These are phyloP conservation scores for Pseudoscleropodium purum DNA, from an alignment of 225 moss, liverwort and hornwort genomes.

Conservation along the genomic window DNA sequence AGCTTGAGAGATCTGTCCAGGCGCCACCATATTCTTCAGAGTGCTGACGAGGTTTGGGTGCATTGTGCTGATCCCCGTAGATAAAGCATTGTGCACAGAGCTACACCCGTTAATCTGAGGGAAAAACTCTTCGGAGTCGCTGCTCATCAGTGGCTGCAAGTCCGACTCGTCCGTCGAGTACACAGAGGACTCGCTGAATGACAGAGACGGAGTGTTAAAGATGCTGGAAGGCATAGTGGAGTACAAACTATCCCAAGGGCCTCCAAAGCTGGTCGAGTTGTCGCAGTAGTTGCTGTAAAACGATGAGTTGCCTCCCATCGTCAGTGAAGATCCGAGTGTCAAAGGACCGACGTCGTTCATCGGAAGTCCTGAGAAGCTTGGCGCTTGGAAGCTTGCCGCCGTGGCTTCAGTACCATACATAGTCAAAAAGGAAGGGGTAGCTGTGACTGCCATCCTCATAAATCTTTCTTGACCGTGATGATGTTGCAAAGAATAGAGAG, in stretches of 20 bases:
- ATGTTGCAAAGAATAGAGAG: slow-evolving; percentile 4
- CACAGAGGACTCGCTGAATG: slow-evolving; percentile 25
- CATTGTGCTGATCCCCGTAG: slow-evolving; percentile 39
- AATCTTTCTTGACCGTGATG: background rate
- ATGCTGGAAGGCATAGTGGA: background rate
- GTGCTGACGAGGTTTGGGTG: slow-evolving; percentile 87
- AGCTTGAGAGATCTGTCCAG: background rate
- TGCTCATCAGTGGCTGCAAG: slow-evolving; percentile 5
- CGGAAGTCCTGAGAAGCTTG: slow-evolving; percentile 2
- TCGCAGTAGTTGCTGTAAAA: slow-evolving; percentile 16
- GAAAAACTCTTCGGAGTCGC: slow-evolving; percentile 31
- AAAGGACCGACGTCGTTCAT: slow-evolving; percentile 3
- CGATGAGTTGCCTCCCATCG: background rate
- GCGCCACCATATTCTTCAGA: slow-evolving; percentile 54
- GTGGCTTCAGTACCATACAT: slow-evolving; percentile 3
- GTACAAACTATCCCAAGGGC: slow-evolving; percentile 23
- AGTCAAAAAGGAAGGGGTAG: slow-evolving; percentile 14
- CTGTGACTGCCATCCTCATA: slow-evolving; percentile 34
- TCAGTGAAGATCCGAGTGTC: slow-evolving; percentile 11
- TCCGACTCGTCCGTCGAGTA: slow-evolving; percentile 25
- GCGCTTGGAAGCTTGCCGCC: background rate
- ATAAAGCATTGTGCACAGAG: background rate
- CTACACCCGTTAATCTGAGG: slow-evolving; percentile 28
- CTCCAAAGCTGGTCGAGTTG: background rate
- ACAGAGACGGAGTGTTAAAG: slow-evolving; percentile 9